Conservation (phyloP, 768 basidiomycete species). For the Suillus variegatus region DNA sequence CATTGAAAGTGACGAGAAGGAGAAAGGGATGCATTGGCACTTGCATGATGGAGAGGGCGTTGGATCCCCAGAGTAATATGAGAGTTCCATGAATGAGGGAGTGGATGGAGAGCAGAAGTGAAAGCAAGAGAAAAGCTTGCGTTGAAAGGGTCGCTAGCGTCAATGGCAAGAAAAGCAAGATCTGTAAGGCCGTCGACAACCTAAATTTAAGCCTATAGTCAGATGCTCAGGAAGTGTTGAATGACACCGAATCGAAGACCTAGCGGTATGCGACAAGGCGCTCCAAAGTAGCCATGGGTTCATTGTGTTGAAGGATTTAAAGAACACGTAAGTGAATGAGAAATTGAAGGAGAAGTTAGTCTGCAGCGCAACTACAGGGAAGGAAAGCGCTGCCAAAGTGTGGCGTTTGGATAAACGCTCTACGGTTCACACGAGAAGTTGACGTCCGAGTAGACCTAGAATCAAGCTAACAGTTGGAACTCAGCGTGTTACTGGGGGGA, state of each 20-base stretch:
- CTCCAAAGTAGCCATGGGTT: slow-evolving; percentile 70
- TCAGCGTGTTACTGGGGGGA: too few relatives aligned
- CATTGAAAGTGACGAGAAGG: slow-evolving; percentile 84
- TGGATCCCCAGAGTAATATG: slow-evolving; percentile 68
- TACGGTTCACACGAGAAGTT: too few relatives aligned
- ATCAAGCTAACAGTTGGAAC: too few relatives aligned
- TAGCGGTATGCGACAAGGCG: slow-evolving; percentile 63
- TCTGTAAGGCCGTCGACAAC: slow-evolving; percentile 76
- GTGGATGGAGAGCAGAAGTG: slow-evolving; percentile 73
- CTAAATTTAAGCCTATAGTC: slow-evolving; percentile 37
- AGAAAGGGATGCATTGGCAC: slow-evolving; percentile 87
- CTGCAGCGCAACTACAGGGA: not conserved
- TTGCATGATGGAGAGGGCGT: slow-evolving; percentile 74
- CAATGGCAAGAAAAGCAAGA: slow-evolving; percentile 80
- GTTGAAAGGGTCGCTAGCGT: slow-evolving; percentile 83
- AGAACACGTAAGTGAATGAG: not conserved
- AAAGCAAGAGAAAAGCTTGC: slow-evolving; percentile 78
- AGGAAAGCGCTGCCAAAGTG: not conserved
- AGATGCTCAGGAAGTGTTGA: slow-evolving; percentile 3
- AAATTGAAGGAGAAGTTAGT: not conserved
- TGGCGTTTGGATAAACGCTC: too few relatives aligned
- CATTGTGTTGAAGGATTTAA: slow-evolving; percentile 24
- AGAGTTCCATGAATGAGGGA: slow-evolving; percentile 83
- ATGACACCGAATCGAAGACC: slow-evolving; percentile 35
- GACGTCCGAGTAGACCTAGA: too few relatives aligned